Percentiles rank a stretch among this genome's conserved stretches.
Conservation (phyloP, 164 flowering plant genomes). For the Sextonia rubra region DNA sequence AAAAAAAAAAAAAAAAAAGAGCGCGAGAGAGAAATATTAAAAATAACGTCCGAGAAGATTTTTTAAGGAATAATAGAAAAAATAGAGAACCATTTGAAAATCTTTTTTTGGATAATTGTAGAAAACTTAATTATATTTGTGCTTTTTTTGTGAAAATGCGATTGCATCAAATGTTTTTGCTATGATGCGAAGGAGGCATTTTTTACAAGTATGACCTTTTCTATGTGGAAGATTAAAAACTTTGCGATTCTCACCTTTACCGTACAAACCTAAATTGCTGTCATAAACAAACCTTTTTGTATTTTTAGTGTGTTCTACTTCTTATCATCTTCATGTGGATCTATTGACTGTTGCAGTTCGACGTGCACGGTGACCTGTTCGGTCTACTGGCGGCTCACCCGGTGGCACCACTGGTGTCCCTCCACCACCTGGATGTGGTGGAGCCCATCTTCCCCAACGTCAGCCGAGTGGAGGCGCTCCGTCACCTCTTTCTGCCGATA, state of each 20-base stretch:
- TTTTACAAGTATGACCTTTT: neutral
- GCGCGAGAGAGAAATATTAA: no score
- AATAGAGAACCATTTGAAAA: no score
- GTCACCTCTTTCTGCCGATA: constrained; percentile 35
- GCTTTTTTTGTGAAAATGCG: no score
- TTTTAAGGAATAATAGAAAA: no score
- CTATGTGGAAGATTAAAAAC: no score
- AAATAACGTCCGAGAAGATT: no score
- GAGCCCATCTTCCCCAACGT: constrained; percentile 69
- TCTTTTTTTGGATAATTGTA: accelerated
- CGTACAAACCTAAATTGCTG: neutral
- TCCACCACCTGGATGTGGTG: constrained; percentile 72
- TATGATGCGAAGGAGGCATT: no score
- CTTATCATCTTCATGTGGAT: neutral
- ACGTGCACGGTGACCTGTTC: constrained; percentile 54
- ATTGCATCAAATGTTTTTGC: no score
- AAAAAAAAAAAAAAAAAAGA: no score
- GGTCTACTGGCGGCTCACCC: constrained; percentile 83
- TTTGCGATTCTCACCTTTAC: no score
- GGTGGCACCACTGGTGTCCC: constrained; percentile 62
- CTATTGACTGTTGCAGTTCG: constrained; percentile 36
- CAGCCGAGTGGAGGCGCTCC: constrained; percentile 35
- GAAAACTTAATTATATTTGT: no score
- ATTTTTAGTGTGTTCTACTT: neutral
- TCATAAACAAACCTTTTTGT: neutral